phyloP scores from a whole-genome alignment of 345 rosid species.

The Syzygium aqueum region DNA sequence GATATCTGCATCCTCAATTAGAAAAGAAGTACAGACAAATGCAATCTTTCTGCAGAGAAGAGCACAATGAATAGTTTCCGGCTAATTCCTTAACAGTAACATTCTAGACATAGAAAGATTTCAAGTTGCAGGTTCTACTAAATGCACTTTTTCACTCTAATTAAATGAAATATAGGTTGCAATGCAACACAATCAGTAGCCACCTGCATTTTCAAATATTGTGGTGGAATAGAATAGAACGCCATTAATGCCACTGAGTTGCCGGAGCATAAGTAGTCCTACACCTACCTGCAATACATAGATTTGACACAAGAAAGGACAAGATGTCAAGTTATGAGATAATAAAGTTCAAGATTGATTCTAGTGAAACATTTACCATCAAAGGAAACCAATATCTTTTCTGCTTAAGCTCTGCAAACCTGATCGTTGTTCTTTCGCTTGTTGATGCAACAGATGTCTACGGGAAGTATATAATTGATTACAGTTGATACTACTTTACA shows the following conservation, averaged over 20 bases:
- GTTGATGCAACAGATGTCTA: conserved; percentile 81
- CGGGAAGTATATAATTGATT: conserved; percentile 1
- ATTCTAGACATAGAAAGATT: neutral
- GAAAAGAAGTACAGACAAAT: neutral
- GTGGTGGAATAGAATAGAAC: conserved; percentile 90
- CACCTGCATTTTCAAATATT: conserved; percentile 82
- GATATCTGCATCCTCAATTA: neutral
- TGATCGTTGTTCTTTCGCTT: conserved; percentile 52
- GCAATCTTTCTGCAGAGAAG: neutral
- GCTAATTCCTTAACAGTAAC: neutral
- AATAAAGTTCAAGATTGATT: neutral
- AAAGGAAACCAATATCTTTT: conserved; percentile 94
- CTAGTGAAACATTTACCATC: conserved; percentile 34
- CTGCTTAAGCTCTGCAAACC: conserved; percentile 72
- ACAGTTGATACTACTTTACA: neutral
- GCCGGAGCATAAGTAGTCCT: conserved; percentile 81
- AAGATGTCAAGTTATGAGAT: neutral
- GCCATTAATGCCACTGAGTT: conserved; percentile 87
- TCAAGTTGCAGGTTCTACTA: neutral
- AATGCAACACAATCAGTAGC: conserved; percentile 1
- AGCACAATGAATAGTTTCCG: neutral
- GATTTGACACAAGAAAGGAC: neutral
- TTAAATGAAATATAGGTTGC: neutral
- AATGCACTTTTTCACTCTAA: neutral
- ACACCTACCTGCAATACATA: conserved; percentile 62